Conservation (phyloP, 202 grass and related monocot species). For the Schoenoplectus tabernaemontani region DNA sequence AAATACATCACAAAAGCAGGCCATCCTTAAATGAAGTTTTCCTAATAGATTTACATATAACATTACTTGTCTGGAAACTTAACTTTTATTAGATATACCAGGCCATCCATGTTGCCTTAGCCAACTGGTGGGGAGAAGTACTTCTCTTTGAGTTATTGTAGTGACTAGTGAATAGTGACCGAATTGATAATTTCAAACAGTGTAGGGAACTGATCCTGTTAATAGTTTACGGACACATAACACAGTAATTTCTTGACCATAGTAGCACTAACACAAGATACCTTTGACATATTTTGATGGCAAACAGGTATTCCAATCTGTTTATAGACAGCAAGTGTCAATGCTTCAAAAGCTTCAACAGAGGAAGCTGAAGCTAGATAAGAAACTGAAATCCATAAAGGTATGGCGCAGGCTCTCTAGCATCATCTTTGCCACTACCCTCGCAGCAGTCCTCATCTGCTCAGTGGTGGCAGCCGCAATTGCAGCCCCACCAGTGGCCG, state of each 20-base stretch:
- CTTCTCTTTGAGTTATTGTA: neutral
- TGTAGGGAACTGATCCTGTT: neutral
- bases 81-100: neutral
- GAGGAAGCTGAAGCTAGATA: conserved; percentile 65
- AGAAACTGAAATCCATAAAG: conserved; percentile 67
- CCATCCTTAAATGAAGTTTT: neutral
- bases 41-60: neutral
- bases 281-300: neutral
- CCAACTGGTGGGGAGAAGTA: neutral
- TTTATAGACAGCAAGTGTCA: conserved; percentile 71
- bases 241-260: neutral
- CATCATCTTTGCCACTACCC: conserved; percentile 75
- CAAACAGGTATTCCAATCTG: conserved; percentile 49
- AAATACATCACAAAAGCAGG: too few species aligned
- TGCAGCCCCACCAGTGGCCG: conserved; percentile 51
- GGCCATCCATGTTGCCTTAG: too few species aligned
- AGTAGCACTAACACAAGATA: neutral
- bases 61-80: neutral
- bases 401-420: conserved; percentile 74
- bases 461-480: conserved; percentile 72
- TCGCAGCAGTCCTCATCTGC: conserved; percentile 70
- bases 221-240: neutral
- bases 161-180: too few species aligned
- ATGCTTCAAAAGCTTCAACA: conserved; percentile 93
- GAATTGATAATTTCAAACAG: neutral